phyloP scores from a whole-genome alignment of 2,329 filamentous ascomycete genomes.

The Penicillium sp. region DNA sequence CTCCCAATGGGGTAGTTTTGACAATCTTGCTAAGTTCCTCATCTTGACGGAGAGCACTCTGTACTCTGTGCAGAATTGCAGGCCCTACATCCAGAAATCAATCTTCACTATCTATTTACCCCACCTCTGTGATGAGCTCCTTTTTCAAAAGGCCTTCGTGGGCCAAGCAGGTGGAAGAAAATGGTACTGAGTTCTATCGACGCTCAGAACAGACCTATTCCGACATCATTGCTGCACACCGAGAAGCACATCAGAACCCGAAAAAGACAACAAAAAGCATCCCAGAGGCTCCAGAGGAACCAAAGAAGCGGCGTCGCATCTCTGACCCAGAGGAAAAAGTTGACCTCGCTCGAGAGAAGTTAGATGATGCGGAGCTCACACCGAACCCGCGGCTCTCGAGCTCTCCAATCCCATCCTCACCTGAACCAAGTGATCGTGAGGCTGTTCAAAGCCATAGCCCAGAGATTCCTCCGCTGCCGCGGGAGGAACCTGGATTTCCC shows the following conservation, averaged over 20 bases:
- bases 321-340: constrained; percentile 20
- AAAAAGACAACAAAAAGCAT: constrained; percentile 7
- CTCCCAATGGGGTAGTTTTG: background rate
- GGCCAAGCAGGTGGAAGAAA: constrained; percentile 42
- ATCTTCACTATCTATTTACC: background rate
- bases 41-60: background rate
- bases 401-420: background rate
- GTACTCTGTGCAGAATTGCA: background rate
- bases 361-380: background rate
- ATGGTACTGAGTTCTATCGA: constrained; percentile 49
- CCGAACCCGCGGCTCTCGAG: background rate
- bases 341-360: background rate
- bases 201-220: constrained; percentile 50
- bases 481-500: background rate
- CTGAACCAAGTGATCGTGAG: background rate
- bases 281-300: constrained; percentile 10
- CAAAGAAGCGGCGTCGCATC: constrained; percentile 27
- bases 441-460: background rate
- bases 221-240: constrained; percentile 46
- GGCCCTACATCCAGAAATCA: background rate
- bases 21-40: background rate
- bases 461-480: background rate
- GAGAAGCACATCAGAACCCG: constrained; percentile 35
- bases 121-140: constrained; percentile 38
- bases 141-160: constrained; percentile 59